Evolutionary conservation across 176 grass and related monocot genomes (phyloP), one percentile per base, ranked within the genome.

Genomic region (Bothriochloa decipiens): DNA sequence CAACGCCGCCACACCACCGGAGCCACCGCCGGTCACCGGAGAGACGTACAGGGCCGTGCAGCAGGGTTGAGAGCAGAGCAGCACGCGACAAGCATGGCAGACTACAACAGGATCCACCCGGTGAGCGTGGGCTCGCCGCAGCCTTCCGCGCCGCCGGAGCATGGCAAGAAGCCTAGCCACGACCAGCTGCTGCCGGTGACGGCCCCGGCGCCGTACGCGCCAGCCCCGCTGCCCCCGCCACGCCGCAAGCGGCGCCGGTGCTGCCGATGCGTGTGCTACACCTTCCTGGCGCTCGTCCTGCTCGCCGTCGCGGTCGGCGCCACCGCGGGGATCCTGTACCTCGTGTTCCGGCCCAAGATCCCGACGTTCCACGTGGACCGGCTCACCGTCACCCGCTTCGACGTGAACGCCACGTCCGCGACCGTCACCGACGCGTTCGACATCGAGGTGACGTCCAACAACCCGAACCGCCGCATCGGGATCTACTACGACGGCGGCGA

Each of bases 391-490:
- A 83, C 74, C 35, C 83, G 75, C 0, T 99, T 99, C 78, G 79
- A 84, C 61, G 29, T 96, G 8, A 85, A 88, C 81, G 1, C 50
- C 10, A 86, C 86, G 0, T 23, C 88, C 11, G 49, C 55, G 68
- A 79, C 85, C 0, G 86, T 85, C 7, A 11, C 2, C 18, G 91
- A 88, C 73, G 89, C 83, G 20, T 99, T 99, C 84, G 87, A 94
- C 87, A 70, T 96, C 60, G 77, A 80, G 32, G 89, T 96, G 7
- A 92, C 91, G 2, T 14, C 85, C 3, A 42, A 53, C n/a, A 99
- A 99, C 86, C 93, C 89, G 2, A 99, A 99, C 89, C 39, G 49
- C n/a, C 81, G 57, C 77, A 99, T 99, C 41, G 96, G 96, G 26
- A 62, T 96, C 63, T 99, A 94, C 87, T 94, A 99, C 80, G 81